Evolutionary conservation across 768 basidiomycete genomes (phyloP).

Genomic region (Tylopilus sp.): DNA sequence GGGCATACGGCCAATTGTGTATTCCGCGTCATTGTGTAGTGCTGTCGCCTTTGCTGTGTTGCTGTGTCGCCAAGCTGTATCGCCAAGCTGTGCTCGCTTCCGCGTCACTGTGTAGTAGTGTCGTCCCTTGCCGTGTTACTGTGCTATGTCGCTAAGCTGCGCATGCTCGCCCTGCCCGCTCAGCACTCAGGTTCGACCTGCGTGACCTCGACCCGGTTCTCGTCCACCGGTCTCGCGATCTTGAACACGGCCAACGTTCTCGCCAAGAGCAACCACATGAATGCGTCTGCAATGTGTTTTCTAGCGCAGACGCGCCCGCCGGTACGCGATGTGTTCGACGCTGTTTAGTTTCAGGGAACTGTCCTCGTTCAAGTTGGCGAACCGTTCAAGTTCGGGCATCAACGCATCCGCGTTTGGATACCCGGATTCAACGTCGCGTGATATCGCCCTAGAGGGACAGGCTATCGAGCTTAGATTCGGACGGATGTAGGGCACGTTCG

Average conservation of each 20-base stretch:
- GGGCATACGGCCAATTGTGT: no score
- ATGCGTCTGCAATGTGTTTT: slow-evolving; percentile 16
- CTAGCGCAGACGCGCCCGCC: slow-evolving; percentile 24
- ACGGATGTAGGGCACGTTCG: background rate
- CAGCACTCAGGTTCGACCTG: slow-evolving; percentile 1
- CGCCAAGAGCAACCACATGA: slow-evolving; percentile 10
- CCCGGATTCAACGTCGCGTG: no score
- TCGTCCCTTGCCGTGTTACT: no score
- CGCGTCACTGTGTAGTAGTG: no score
- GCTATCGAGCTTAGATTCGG: background rate
- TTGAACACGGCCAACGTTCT: slow-evolving; percentile 12
- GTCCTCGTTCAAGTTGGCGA: slow-evolving; percentile 30
- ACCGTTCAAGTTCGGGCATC: slow-evolving; percentile 38
- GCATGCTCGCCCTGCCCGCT: no score
- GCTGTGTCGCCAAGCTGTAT: no score
- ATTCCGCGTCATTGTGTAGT: no score
- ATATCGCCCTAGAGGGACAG: slow-evolving; percentile 2
- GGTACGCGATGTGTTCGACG: slow-evolving; percentile 8
- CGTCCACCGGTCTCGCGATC: slow-evolving; percentile 7
- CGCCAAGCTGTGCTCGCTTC: no score
- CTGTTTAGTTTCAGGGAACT: slow-evolving; percentile 9
- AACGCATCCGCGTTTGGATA: slow-evolving; percentile 36
- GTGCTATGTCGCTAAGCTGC: no score
- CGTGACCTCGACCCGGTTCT: slow-evolving; percentile 7
- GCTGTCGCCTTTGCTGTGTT: no score